These are phyloP conservation scores for Brasenia schreberi DNA, from an alignment of 164 flowering plant genomes.

Conservation along the genomic window DNA sequence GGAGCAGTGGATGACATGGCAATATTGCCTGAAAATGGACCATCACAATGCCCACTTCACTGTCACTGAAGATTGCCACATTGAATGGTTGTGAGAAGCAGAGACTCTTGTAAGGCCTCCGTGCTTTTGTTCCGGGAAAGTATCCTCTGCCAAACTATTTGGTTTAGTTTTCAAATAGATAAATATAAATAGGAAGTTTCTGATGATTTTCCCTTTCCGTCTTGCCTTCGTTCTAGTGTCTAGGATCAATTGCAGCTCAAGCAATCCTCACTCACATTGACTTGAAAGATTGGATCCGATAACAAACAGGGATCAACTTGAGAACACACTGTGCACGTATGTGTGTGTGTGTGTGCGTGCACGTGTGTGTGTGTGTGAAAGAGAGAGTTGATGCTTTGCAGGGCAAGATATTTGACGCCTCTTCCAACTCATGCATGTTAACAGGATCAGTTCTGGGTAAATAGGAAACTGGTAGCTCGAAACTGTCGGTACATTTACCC, in stretches of 20 bases:
- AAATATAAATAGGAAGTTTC: not conserved
- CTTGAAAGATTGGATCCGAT: not conserved
- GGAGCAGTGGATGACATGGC: not conserved
- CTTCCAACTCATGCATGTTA: not conserved
- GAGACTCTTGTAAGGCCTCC: not conserved
- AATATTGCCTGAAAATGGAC: not conserved
- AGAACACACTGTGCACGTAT: not conserved
- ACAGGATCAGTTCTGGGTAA: too few species aligned
- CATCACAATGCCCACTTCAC: not conserved
- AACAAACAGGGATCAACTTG: not conserved
- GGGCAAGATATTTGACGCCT: not conserved
- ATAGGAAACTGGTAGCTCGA: not conserved
- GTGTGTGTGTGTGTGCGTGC: not conserved
- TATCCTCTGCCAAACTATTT: not conserved
- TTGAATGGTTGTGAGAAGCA: not conserved
- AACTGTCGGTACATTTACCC: too few species aligned
- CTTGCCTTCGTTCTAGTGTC: not conserved
- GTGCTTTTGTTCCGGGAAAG: not conserved
- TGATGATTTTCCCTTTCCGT: not conserved
- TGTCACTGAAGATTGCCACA: not conserved
- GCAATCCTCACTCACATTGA: not conserved
- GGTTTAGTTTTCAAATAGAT: not conserved
- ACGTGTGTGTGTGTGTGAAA: too few species aligned
- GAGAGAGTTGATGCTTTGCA: not conserved
- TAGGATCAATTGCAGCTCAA: not conserved